Conservation (phyloP, 2,329 filamentous ascomycete species). For the Venturiaceae sp. region DNA sequence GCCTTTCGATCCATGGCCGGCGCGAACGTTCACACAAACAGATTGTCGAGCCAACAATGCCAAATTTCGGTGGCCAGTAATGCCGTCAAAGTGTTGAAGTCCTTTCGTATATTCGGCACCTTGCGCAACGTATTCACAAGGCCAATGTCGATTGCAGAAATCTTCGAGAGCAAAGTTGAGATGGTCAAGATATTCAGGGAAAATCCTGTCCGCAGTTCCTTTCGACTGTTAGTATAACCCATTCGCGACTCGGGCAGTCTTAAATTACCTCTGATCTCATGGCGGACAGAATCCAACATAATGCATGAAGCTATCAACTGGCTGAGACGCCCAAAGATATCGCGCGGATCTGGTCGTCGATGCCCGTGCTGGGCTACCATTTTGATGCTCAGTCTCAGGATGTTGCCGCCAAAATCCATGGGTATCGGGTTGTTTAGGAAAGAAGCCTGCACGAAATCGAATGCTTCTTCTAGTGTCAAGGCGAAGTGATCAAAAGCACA, state of each 20-base stretch:
- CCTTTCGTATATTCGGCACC: neutral
- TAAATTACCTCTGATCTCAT: constrained; percentile 18
- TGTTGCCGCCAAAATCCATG: constrained; percentile 39
- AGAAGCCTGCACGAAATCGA: constrained; percentile 41
- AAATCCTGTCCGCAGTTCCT: constrained; percentile 26
- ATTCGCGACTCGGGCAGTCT: neutral
- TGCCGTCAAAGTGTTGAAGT: constrained; percentile 4
- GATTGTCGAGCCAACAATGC: neutral
- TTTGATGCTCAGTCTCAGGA: constrained; percentile 36
- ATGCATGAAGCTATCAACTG: constrained; percentile 43
- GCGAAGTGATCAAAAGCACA: constrained; percentile 42
- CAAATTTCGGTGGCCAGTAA: constrained; percentile 5
- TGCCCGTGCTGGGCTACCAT: constrained; percentile 21
- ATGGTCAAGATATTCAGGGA: constrained; percentile 32
- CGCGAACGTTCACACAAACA: constrained; percentile 28
- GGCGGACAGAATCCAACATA: constrained; percentile 35
- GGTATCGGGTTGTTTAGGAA: constrained; percentile 36
- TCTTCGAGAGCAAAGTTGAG: constrained; percentile 32
- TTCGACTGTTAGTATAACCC: neutral
- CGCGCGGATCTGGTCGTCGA: constrained; percentile 10
- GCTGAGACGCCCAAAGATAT: constrained; percentile 34
- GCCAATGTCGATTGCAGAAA: constrained; percentile 36
- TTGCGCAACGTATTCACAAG: constrained; percentile 29
- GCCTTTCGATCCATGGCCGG: constrained; percentile 28
- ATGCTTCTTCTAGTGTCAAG: constrained; percentile 32